These are phyloP conservation scores for Bipolaris gigantea DNA, from an alignment of 2,329 filamentous ascomycete species.

Conservation along the genomic window DNA sequence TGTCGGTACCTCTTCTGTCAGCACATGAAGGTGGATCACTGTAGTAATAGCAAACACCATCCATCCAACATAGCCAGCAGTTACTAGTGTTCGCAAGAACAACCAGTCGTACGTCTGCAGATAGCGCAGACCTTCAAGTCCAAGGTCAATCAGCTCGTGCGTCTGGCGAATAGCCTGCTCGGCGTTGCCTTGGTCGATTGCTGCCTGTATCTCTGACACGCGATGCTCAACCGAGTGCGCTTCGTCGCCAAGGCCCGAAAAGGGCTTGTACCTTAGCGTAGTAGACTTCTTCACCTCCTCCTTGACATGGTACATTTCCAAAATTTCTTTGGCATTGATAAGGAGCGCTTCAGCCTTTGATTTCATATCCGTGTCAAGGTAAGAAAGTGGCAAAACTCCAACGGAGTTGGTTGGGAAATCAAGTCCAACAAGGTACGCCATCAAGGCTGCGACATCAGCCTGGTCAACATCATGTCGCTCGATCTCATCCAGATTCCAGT, in stretches of 20 bases:
- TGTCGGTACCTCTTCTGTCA: constrained; percentile 68
- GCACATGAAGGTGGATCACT: constrained; percentile 83
- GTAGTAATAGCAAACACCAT: constrained; percentile 89
- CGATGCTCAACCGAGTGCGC: constrained; percentile 67
- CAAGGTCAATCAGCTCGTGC: constrained; percentile 73
- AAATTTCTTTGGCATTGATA: constrained; percentile 80
- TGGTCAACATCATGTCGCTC: constrained; percentile 89
- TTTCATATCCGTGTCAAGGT: constrained; percentile 68
- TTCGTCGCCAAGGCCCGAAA: constrained; percentile 66
- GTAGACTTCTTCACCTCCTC: constrained; percentile 78
- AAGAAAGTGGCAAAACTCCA: constrained; percentile 84
- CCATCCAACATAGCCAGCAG: constrained; percentile 90
- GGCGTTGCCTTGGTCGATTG: constrained; percentile 68
- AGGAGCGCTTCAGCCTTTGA: constrained; percentile 84
- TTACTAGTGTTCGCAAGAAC: constrained; percentile 86
- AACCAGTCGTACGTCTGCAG: constrained; percentile 99
- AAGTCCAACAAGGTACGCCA: constrained; percentile 86
- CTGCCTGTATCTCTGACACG: constrained; percentile 64
- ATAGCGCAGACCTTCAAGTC: constrained; percentile 83
- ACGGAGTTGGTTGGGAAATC: constrained; percentile 97
- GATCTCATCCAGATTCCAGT: constrained; percentile 82
- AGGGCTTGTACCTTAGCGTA: constrained; percentile 78
- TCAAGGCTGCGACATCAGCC: constrained; percentile 90
- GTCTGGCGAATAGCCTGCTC: constrained; percentile 80
- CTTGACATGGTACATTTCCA: constrained; percentile 97